Evolutionary conservation across 768 basidiomycete species (phyloP), one percentile per base, ranked within the genome.

Genomic region (Russula compacta): DNA sequence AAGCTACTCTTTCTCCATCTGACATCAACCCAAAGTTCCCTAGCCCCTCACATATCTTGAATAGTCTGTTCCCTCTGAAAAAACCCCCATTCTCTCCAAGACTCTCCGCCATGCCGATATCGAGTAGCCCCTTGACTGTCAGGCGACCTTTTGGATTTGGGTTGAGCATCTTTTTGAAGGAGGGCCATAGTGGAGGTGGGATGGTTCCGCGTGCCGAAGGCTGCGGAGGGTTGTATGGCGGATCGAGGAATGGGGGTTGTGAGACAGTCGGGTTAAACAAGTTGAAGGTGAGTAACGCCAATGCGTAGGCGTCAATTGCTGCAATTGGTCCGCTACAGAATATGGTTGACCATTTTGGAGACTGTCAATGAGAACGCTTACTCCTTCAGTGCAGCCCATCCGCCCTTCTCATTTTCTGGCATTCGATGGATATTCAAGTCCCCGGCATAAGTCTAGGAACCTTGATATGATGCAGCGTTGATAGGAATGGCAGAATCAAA

Each of bases 351-450:
- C 24, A 19, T 64, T 47, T 57, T 54, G 44, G 42, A 56, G 57
- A 44, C 40, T 35, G 29, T 54, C 48, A 15, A 24, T 33, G 21
- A 10, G 29, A 44, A n/a, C 43, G 63, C 80, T 71, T 68, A 94
- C 93, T 92, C 85, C 77, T 93, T 92, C 14, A 95, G 72, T 0
- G 75, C 73, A 19, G 83, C 84, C 89, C 92, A 98, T 6, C 95
- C 93, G 29, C 77, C 78, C 70, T 88, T 93, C 75, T 85, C 88
- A 4, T 95, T 87, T 75, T 99, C 97, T 0, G 97, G 93, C 15
- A 87, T 79, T 3, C 87, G 81, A 69, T 80, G 83, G 15, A 73
- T 67, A 58, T 81, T 79, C 11, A 84, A 78, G 58, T 83, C 84
- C 17, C 80, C 81, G 48, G 84, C 92, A 75, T 82, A 78, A 19